Base-by-base conservation (phyloP, 768 basidiomycete species). In the Suillus paluster region DNA sequence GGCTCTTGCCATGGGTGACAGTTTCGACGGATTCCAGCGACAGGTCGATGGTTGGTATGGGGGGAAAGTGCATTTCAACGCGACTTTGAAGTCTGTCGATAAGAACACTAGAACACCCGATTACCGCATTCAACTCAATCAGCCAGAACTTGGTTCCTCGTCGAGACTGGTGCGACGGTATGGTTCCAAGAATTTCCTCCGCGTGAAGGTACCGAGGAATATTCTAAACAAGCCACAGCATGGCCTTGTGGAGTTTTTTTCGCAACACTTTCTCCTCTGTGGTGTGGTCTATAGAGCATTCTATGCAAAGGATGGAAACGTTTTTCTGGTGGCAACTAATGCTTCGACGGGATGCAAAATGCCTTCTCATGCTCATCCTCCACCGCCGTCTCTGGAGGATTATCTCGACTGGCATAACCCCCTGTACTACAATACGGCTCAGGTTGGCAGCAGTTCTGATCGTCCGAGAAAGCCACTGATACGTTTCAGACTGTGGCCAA, bases 371-470 rank as follows among this genome's bases (percentile, higher is more conserved):
- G 49, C 62, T 56, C 59, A 46, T 41, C 57, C 57, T 4, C 27
- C 34, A 3, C 64, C 69, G 4, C 48, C 74, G 1, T 77, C 78
- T 0, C 74, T 88, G 17, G 63, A 79, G 14, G 73, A 83, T 0
- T 88, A 88, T 64, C 57, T 90, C 0, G 61, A 82, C 6, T 84
- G 81, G 79, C 83, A 85, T 63, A 91, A 90, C 64, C 79, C 83
- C 0, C 66, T 86, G 7, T 23, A 71, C 2, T 25, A 63, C 9
- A 90, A 90, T 59, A 58, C 61, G 1, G 63, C 77, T 0, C 89
- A 91, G 78, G 89, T 86, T 66, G 19, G 70, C 61, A n/a, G 34
- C 23, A 23, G 11, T 21, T 36, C n/a, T 34, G 41, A 23, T n/a
- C 11, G n/a, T 19, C 12, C 30, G 27, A 30, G 33, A 21, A 46